Conservation (phyloP, 176 grass and related monocot species). For the Zea mays region Zm-B73-REFERENCE-NAM-5.0 NC_050098.1:11035501-11036000, state of each 20-base stretch:
- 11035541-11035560: too few species aligned
- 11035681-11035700: neutral
- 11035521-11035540: too few species aligned
- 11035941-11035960: constrained; percentile 98
- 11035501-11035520: too few species aligned
- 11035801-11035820: constrained; percentile 26
- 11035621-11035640: neutral
- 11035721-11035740: constrained; percentile 17
- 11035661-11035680: constrained; percentile 24
- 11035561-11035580: too few species aligned
- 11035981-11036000: constrained; percentile 42
- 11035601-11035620: neutral
- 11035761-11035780: constrained; percentile 87
- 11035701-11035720: neutral
- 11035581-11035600: neutral
- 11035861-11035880: constrained; percentile 32
- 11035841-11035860: too few species aligned
- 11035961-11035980: constrained; percentile 96
- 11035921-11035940: constrained; percentile 81
- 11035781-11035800: constrained; percentile 78
- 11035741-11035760: constrained; percentile 62
- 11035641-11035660: constrained; percentile 24
- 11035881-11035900: constrained; percentile 96
- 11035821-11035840: too few species aligned
- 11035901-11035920: constrained; percentile 69